Conservation (phyloP, 305 asterid species). For the Solanum hybrid region DNA sequence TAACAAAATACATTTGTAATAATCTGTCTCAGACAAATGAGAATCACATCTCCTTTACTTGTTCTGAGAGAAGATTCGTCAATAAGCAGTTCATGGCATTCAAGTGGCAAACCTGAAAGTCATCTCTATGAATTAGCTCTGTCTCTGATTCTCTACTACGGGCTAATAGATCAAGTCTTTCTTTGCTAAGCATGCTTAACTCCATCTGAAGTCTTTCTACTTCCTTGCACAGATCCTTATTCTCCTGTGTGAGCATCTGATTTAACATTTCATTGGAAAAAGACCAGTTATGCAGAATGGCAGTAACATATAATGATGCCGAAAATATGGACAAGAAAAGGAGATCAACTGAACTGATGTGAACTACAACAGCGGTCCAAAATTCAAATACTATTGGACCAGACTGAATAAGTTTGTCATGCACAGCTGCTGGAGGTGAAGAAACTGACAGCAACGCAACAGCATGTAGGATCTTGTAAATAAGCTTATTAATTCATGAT, state of each 20-base stretch:
- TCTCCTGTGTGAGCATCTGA: conserved; percentile 18
- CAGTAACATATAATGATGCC: conserved; percentile 6
- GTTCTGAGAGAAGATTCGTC: background rate
- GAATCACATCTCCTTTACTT: background rate
- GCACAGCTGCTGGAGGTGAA: background rate
- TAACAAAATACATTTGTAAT: background rate
- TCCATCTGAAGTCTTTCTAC: conserved; percentile 46
- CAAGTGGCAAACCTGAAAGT: conserved; percentile 36
- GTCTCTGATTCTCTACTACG: conserved; percentile 32
- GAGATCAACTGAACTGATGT: background rate
- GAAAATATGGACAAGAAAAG: background rate
- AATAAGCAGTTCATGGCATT: conserved; percentile 5
- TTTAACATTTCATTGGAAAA: conserved; percentile 20
- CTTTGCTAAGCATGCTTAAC: conserved; percentile 36
- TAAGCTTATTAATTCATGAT: background rate
- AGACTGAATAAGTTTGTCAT: background rate
- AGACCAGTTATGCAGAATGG: conserved; percentile 5
- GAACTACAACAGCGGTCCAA: background rate
- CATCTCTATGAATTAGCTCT: conserved; percentile 17
- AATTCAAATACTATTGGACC: background rate
- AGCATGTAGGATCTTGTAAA: background rate
- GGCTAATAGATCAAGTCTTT: conserved; percentile 32
- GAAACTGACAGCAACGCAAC: background rate
- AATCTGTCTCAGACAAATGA: background rate
- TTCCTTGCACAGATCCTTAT: conserved; percentile 25